Percentiles rank a stretch among this genome's conserved stretches.
Evolutionary conservation across 2,329 filamentous ascomycete genomes (phyloP).

Genomic region (Dothistroma pini): DNA sequence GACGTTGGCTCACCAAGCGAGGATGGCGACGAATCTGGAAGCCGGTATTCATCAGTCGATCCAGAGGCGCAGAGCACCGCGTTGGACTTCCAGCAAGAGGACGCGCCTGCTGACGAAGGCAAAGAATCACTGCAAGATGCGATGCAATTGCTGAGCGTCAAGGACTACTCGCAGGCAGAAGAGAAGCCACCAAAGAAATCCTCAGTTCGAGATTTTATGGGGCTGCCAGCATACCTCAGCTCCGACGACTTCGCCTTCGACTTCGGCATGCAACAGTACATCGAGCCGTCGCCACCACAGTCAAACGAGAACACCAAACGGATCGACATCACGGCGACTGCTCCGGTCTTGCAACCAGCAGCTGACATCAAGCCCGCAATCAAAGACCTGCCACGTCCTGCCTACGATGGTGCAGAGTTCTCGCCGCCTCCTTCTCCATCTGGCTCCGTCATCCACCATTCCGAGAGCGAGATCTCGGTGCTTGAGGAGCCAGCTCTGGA

Average conservation of each 20-base stretch:
- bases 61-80: constrained; percentile 36
- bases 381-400: constrained; percentile 22
- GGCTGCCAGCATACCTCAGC: constrained; percentile 38
- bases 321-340: constrained; percentile 21
- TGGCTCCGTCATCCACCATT: constrained; percentile 75
- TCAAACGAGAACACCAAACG: constrained; percentile 22
- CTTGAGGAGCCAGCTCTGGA: constrained; percentile 17
- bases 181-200: constrained; percentile 15
- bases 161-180: constrained; percentile 33
- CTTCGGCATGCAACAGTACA: constrained; percentile 54
- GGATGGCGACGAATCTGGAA: constrained; percentile 53
- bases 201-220: constrained; percentile 26
- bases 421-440: constrained; percentile 65
- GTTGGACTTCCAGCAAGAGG: constrained; percentile 20
- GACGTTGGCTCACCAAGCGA: constrained; percentile 33
- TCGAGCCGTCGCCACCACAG: constrained; percentile 44
- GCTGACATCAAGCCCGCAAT: constrained; percentile 21
- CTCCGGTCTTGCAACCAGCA: constrained; percentile 25
- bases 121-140: constrained; percentile 34
- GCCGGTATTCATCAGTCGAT: constrained; percentile 49
- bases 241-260: constrained; percentile 54
- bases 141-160: constrained; percentile 35
- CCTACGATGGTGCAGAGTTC: constrained; percentile 24
- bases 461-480: constrained; percentile 44
- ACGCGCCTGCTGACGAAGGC: constrained; percentile 21